phyloP scores from a whole-genome alignment of 352 stramenopile genomes.

The Phytophthora aleatoria region DNA sequence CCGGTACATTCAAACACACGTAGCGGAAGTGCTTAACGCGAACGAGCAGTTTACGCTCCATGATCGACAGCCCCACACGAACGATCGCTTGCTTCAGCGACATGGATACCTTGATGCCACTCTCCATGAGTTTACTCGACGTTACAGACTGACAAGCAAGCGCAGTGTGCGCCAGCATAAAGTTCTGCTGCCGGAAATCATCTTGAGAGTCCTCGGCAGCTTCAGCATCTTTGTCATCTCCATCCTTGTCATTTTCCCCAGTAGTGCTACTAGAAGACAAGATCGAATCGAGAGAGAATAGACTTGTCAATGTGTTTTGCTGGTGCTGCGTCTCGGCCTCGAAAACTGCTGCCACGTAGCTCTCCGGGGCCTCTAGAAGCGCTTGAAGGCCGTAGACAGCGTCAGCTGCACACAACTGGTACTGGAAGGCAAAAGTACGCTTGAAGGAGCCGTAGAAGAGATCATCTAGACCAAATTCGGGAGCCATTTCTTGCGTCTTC shows the following conservation, averaged over 20 bases:
- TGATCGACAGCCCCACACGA: slow-evolving; percentile 93
- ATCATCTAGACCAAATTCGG: slow-evolving; percentile 95
- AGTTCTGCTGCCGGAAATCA: slow-evolving; percentile 83
- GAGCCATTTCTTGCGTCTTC: slow-evolving; percentile 91
- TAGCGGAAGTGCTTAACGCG: slow-evolving; percentile 97
- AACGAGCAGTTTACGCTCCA: slow-evolving; percentile 95
- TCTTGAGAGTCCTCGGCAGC: slow-evolving; percentile 35
- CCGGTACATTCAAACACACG: slow-evolving; percentile 91
- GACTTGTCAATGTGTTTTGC: slow-evolving; percentile 45
- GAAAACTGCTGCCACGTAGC: slow-evolving; percentile 68
- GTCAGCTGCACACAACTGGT: slow-evolving; percentile 94
- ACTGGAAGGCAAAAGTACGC: slow-evolving; percentile 94
- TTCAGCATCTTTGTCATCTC: slow-evolving; percentile 33
- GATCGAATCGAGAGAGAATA: slow-evolving; percentile 42
- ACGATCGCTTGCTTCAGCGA: slow-evolving; percentile 95
- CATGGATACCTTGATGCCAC: slow-evolving; percentile 95
- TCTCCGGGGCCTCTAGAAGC: slow-evolving; percentile 90
- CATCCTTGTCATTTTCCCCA: slow-evolving; percentile 6
- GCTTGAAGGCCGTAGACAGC: slow-evolving; percentile 94
- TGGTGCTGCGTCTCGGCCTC: slow-evolving; percentile 65
- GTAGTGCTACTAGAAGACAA: slow-evolving; percentile 15
- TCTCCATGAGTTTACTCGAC: slow-evolving; percentile 88
- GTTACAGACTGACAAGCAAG: slow-evolving; percentile 70
- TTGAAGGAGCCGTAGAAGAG: slow-evolving; percentile 97
- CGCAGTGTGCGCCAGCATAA: slow-evolving; percentile 74